These are phyloP conservation scores for Trypanosoma lewisi DNA, from an alignment of 208 protist genomes.

Conservation along the genomic window DNA sequence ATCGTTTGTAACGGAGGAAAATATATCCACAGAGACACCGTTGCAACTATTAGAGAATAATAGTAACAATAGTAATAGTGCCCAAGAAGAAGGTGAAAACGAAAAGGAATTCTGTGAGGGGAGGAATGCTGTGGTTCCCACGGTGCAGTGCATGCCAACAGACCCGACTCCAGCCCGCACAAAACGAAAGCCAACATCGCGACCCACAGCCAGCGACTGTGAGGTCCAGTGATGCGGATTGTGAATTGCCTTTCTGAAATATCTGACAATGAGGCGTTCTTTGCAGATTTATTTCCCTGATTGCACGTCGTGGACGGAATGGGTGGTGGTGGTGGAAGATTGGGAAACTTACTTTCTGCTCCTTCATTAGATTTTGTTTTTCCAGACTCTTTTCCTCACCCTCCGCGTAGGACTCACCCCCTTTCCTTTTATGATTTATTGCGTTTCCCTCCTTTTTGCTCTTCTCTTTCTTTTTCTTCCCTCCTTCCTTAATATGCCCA, in stretches of 20 bases:
- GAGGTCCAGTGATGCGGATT: slow-evolving; percentile 25
- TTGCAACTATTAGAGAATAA: neutral
- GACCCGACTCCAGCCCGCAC: neutral
- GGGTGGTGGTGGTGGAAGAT: neutral
- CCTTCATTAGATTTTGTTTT: neutral
- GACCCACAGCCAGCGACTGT: slow-evolving; percentile 25
- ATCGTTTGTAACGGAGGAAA: neutral
- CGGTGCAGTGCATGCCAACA: neutral
- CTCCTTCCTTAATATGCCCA: neutral
- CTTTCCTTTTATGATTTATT: neutral
- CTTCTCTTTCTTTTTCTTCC: slow-evolving; percentile 12
- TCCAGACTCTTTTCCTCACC: neutral
- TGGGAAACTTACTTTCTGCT: neutral
- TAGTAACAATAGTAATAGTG: neutral
- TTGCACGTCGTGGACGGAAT: neutral
- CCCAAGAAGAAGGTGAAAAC: neutral
- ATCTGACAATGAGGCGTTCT: neutral
- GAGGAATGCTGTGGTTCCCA: neutral
- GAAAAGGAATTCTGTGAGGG: neutral
- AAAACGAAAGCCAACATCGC: neutral
- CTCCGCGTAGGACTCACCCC: neutral
- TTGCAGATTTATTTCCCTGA: neutral
- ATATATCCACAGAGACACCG: neutral
- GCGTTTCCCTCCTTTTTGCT: slow-evolving; percentile 2
- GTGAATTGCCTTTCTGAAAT: neutral